phyloP scores from a whole-genome alignment of 2,329 filamentous ascomycete genomes.

The Aureobasidium sp. region DNA sequence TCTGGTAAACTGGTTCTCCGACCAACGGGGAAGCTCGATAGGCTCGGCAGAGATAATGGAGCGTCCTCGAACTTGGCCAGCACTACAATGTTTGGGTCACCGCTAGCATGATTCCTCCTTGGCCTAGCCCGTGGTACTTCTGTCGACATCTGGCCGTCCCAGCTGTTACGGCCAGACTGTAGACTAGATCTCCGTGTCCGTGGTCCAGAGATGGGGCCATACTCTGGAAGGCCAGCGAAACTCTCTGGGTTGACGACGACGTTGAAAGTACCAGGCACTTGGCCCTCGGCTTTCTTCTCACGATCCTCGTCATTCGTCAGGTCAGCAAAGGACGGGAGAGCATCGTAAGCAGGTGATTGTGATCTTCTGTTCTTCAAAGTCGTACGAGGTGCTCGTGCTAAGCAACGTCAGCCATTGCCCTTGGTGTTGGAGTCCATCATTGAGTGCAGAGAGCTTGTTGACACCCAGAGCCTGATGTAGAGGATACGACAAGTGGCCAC shows the following conservation, averaged over 20 bases:
- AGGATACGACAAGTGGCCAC: slow-evolving; percentile 19
- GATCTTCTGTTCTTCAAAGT: background rate
- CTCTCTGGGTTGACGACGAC: slow-evolving; percentile 48
- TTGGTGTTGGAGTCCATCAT: no score
- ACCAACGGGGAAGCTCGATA: slow-evolving; percentile 9
- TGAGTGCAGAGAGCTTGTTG: background rate
- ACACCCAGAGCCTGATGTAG: background rate
- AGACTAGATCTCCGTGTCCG: background rate
- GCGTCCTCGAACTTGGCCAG: slow-evolving; percentile 43
- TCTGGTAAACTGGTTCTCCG: slow-evolving; percentile 15
- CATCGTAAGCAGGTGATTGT: slow-evolving; percentile 29
- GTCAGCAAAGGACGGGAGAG: slow-evolving; percentile 46
- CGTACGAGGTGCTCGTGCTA: slow-evolving; percentile 9
- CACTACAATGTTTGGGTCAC: slow-evolving; percentile 43
- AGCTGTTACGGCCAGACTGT: background rate
- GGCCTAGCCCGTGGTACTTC: slow-evolving; percentile 19
- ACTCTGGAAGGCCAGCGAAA: slow-evolving; percentile 46
- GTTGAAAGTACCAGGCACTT: slow-evolving; percentile 46
- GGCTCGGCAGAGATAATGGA: slow-evolving; percentile 16
- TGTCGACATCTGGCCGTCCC: background rate
- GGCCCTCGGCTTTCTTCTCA: slow-evolving; percentile 46
- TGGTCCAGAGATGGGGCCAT: slow-evolving; percentile 23
- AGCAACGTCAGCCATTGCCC: background rate
- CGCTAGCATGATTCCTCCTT: background rate
- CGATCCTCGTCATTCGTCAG: slow-evolving; percentile 51